These are phyloP conservation scores for Boletus pseudo-olivaceus DNA, from an alignment of 768 basidiomycete species.

Conservation along the genomic window DNA sequence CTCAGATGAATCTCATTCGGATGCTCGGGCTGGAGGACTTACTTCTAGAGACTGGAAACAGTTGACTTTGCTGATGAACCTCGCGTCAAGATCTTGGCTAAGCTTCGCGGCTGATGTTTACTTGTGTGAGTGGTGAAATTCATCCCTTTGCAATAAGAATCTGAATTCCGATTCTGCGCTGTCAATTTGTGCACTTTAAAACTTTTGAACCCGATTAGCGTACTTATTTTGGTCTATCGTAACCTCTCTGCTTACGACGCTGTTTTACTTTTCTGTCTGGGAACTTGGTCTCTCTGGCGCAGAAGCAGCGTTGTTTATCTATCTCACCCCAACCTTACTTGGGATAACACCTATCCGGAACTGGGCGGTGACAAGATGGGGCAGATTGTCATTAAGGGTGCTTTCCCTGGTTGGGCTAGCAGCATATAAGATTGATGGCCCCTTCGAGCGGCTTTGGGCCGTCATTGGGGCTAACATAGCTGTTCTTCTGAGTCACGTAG, in stretches of 20 bases:
- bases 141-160: neutral
- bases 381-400: conserved; percentile 46
- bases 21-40: neutral
- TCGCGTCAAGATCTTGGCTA: conserved; percentile 15
- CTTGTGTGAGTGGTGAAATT: conserved; percentile 43
- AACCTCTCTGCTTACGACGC: conserved; percentile 70
- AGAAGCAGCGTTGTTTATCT: conserved; percentile 69
- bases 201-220: conserved; percentile 37
- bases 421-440: conserved; percentile 50
- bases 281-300: conserved; percentile 80
- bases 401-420: conserved; percentile 51
- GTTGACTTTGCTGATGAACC: neutral
- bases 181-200: neutral
- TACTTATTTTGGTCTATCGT: conserved; percentile 82
- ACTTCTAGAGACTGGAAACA: neutral
- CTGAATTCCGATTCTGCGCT: neutral
- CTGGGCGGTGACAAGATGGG: conserved; percentile 46
- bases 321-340: conserved; percentile 67
- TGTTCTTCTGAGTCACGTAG: conserved; percentile 46
- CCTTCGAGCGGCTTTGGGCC: conserved; percentile 50
- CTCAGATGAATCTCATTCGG: neutral
- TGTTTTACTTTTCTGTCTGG: conserved; percentile 95
- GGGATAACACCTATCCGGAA: conserved; percentile 41
- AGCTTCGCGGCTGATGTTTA: conserved; percentile 48
- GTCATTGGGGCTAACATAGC: conserved; percentile 54